Evolutionary conservation across 2,329 filamentous ascomycete genomes (phyloP), one percentile per base, ranked within the genome.

Genomic region (Xylaria sp.): DNA sequence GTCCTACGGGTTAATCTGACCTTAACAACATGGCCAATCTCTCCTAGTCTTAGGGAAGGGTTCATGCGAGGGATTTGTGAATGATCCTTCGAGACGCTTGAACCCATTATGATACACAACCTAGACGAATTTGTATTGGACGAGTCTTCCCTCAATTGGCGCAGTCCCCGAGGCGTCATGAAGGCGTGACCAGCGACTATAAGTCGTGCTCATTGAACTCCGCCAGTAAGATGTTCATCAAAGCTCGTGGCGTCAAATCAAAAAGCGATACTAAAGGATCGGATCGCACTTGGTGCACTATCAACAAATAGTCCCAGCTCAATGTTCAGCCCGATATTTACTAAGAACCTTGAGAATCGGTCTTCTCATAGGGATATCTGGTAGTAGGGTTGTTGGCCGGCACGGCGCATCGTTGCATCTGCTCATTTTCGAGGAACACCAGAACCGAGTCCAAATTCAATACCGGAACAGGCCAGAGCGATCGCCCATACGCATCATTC

Each of bases 191-290:
- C n/a, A 15, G 3, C 12, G 36, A 34, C 39, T 43, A 56, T 34
- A 67, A 56, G 20, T 53, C 65, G 46, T 67, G 60, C 53, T 63
- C 30, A 53, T 39, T 28, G 15, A 20, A 34, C 23, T 28, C 25
- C 3, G 23, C 32, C 1, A n/a, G 32, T 23, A 28, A 45, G 25
- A 46, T 32, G 39, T 30, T 30, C 34, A 23, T 43, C 30, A 48
- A 60, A 53, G 12, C 18, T 55, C 12, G 39, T 39, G 56, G 48
- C 50, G 32, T 57, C 32, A 60, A 48, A 60, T 34, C 15, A 55
- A 23, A 46, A 45, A 50, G 23, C 4, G 48, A 57, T 46, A 25
- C 32, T 32, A 32, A 23, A 32, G 39, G 48, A 59, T 36, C 15
- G 20, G 48, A 59, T 36, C 20, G 28, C 28, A 13, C 28, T 52